Evolutionary conservation across 2,329 filamentous ascomycete species (phyloP), one percentile per base, ranked within the genome.

Genomic region (Claviceps sp.): DNA sequence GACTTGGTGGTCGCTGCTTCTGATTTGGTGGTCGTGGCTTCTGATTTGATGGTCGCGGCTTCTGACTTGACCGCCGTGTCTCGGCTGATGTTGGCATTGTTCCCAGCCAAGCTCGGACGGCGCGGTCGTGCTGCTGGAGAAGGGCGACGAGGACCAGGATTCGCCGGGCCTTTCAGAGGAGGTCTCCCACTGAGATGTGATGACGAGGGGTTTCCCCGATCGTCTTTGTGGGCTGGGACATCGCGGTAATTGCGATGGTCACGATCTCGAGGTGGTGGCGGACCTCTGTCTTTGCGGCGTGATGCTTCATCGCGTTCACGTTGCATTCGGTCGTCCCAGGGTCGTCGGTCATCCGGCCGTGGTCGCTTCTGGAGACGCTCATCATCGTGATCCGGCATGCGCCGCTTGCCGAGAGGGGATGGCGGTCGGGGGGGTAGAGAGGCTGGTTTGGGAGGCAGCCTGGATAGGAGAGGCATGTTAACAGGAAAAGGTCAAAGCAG

Each of bases 331-430:
- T 69, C 66, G 41, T 70, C 68, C 41, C 54, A 49, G 22, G 58
- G 55, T 42, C 63, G 65, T 52, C 58, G 55, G 14, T 60, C 52
- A 24, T 76, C 74, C 19, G 70, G 62, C 53, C 67, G 73, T 24
- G 64, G 61, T 52, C 75, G 71, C 61, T 80, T 80, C 50, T 65
- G 66, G 1, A 70, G 66, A 51, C 74, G 70, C 37, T 69, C 67
- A 26, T 74, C 73, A 19, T 76, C 72, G 6, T 56, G 48, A 16
- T 78, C 75, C 14, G 66, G 62, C 11, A 60, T 55, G 42, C 75
- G 73, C 63, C 77, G 78, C 57, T 70, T 73, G 55, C 61, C 70
- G 48, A 73, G 71, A 7, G 68, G 72, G 41, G 68, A 74, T n/a
- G 62, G 56, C 58, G 68, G 61, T 59, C 69, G 55, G 50, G 68